Percentiles rank a stretch among this genome's conserved stretches.
Conservation (phyloP, 2,329 filamentous ascomycete genomes). For the Fusarium sp. region DNA sequence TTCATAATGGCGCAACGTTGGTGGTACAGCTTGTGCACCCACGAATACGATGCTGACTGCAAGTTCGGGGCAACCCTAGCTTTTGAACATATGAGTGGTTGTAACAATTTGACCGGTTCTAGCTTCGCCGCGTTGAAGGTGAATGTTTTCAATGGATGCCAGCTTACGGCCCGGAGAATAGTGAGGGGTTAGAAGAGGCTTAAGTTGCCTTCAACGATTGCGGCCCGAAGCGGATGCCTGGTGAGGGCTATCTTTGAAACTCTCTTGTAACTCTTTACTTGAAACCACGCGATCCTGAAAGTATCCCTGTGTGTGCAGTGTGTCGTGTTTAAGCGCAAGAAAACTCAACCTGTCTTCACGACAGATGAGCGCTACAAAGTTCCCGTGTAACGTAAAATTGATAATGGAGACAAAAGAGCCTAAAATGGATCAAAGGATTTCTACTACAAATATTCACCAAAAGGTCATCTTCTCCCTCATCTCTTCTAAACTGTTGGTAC, state of each 20-base stretch:
- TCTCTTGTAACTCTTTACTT: neutral
- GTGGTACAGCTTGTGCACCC: slow-evolving; percentile 32
- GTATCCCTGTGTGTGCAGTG: neutral
- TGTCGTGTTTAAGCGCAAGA: neutral
- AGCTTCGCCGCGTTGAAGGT: neutral
- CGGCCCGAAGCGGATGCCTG: neutral
- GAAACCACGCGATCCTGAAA: neutral
- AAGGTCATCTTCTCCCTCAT: slow-evolving; percentile 52
- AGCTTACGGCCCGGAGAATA: neutral
- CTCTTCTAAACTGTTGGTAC: slow-evolving; percentile 60
- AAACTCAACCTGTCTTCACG: neutral
- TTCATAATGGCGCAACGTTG: slow-evolving; percentile 26
- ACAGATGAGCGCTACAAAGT: neutral
- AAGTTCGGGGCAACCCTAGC: slow-evolving; percentile 23
- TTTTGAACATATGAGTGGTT: slow-evolving; percentile 20
- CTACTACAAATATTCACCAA: slow-evolving; percentile 63
- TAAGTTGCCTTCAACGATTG: neutral
- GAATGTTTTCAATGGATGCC: slow-evolving; percentile 1
- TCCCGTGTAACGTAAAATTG: slow-evolving; percentile 9
- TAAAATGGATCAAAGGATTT: slow-evolving; percentile 53
- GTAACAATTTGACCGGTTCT: slow-evolving; percentile 24
- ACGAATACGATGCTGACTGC: slow-evolving; percentile 41
- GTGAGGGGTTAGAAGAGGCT: slow-evolving; percentile 3
- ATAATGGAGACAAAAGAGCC: slow-evolving; percentile 23
- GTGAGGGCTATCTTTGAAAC: neutral